Evolutionary conservation across 352 stramenopile species (phyloP), one percentile per base, ranked within the genome.

Genomic region (Pythium sukuiense): DNA sequence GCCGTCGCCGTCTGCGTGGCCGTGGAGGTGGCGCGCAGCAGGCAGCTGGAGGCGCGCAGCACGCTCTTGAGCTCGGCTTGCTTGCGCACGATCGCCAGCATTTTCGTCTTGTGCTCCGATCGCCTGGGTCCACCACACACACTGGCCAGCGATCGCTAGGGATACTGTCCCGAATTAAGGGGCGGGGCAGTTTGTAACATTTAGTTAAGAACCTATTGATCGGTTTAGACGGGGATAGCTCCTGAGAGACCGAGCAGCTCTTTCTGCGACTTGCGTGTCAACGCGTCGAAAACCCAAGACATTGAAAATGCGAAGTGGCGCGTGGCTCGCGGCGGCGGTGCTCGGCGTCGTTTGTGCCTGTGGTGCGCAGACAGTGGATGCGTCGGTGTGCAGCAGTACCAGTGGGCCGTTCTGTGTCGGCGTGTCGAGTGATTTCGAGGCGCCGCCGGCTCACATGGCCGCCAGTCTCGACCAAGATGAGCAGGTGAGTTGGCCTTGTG

Each of bases 401-500:
- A 91, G 85, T n/a, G 84, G 84, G 14, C 84, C 84, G 26, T 93
- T 80, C 43, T 93, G 84, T 41, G 45, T 30, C 0, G 70, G 48
- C 29, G 48, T 80, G 0, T 70, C 61, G 3, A 45, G 55, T 26
- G 70, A 70, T 35, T 81, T 83, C 54, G 57, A 66, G 41, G 16
- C 62, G 16, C 59, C 80, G 27, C 79, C 82, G 27, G 56, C 27
- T 12, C 76, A 93, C 55, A 76, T 76, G 18, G 39, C 41, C 3
- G 45, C 72, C 14, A 80, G 83, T 46, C 74, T 93, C 26, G 77
- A 85, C 41, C 46, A 62, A 0, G 62, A 77, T 32, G 65, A 80
- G 61, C 68, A 83, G 74, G 80, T 81, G 24, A 33, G 6, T 18
- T 35, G 4, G 8, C 4, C 18, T 3, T 53, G 6, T 5, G 18